Evolutionary conservation across 2,329 filamentous ascomycete species (phyloP).

Genomic region (Fusarium goolgardi): DNA sequence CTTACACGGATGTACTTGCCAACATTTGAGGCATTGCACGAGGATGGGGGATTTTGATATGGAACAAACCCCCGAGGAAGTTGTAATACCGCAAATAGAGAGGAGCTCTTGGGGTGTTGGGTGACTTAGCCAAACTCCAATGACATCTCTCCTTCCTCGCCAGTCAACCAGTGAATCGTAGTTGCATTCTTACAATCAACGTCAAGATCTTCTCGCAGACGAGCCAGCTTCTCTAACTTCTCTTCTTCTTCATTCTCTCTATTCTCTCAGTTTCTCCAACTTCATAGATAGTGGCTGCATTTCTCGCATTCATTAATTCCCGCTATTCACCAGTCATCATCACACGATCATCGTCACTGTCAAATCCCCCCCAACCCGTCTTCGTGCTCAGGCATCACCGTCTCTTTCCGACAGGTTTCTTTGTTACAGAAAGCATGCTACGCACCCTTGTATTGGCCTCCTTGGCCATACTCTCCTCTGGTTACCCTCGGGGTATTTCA

Average conservation of each 20-base stretch:
- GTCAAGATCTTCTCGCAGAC: not conserved
- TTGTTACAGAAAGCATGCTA: constrained; percentile 17
- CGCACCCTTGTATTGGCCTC: constrained; percentile 6
- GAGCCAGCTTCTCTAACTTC: not conserved
- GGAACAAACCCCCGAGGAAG: not conserved
- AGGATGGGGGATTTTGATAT: not conserved
- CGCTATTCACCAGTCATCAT: not conserved
- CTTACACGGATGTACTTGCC: constrained; percentile 24
- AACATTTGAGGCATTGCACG: not conserved
- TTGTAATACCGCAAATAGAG: not conserved
- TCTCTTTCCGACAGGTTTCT: not conserved
- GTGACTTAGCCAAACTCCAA: not conserved
- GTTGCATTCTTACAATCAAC: not conserved
- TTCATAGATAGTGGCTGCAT: not conserved
- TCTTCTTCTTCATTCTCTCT: not conserved
- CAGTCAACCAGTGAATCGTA: not conserved
- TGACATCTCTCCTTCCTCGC: not conserved
- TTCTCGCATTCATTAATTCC: not conserved
- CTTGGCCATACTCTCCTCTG: constrained; percentile 31
- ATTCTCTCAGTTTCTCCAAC: not conserved
- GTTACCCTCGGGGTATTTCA: constrained; percentile 16
- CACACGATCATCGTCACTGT: not conserved
- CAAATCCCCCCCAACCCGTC: not conserved
- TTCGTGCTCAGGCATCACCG: not conserved
- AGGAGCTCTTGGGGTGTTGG: not conserved